These are phyloP conservation scores for Wickerhamomyces rabaulensis DNA, from an alignment of 805 yeast species.

Conservation along the genomic window DNA sequence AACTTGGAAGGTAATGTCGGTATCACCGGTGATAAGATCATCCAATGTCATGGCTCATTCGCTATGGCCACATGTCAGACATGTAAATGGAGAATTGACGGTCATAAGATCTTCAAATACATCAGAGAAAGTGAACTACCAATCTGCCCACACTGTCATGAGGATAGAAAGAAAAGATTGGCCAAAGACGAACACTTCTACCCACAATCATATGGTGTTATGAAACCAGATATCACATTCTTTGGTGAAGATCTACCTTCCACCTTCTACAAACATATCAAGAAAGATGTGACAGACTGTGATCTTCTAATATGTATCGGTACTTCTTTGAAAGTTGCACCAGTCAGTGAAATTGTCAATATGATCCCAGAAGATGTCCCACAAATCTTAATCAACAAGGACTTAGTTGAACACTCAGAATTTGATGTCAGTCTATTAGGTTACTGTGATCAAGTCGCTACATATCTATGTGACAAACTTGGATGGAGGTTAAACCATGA, in stretches of 20 bases:
- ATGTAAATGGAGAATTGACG: conserved; percentile 63
- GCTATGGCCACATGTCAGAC: conserved; percentile 82
- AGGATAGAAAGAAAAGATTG: conserved; percentile 33
- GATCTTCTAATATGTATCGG: conserved; percentile 84
- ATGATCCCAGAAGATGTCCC: conserved; percentile 69
- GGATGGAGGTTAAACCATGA: conserved; percentile 59
- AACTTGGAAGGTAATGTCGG: conserved; percentile 83
- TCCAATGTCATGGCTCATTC: conserved; percentile 92
- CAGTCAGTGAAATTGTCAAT: conserved; percentile 85
- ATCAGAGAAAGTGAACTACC: conserved; percentile 61
- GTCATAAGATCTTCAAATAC: conserved; percentile 55
- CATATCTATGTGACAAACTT: conserved; percentile 51
- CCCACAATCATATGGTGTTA: conserved; percentile 62
- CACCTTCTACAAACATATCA: conserved; percentile 54
- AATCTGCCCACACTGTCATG: conserved; percentile 61
- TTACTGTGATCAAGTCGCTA: conserved; percentile 76
- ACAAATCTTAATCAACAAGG: conserved; percentile 73
- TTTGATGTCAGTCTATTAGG: conserved; percentile 79
- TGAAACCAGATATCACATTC: conserved; percentile 91
- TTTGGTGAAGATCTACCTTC: conserved; percentile 83
- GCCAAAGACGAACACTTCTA: conserved; percentile 22
- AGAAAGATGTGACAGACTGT: conserved; percentile 58
- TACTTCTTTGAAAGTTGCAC: conserved; percentile 87
- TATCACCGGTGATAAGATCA: conserved; percentile 54
- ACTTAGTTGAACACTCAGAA: conserved; percentile 67